phyloP scores from a whole-genome alignment of 1,139 yeast species.

The Blastobotrys elegans region DNA sequence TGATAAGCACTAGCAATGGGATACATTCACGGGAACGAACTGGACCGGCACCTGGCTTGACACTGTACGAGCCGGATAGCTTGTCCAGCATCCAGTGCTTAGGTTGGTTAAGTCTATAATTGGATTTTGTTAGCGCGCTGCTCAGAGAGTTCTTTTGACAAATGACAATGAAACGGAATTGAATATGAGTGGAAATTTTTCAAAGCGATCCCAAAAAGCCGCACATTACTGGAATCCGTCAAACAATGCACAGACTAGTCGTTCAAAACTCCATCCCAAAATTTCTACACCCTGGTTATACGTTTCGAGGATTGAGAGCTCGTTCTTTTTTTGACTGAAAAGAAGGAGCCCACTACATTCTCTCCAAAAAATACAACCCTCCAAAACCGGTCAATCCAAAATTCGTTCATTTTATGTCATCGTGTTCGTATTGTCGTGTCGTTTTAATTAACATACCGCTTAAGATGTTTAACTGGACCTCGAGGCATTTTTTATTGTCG shows the following conservation, averaged over 20 bases:
- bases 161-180: too few species aligned
- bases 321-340: too few species aligned
- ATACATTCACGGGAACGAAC: constrained; percentile 99
- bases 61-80: constrained; percentile 98
- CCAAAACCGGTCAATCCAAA: background rate
- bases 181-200: background rate
- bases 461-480: constrained; percentile 8
- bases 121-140: background rate
- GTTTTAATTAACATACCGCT: constrained; percentile 4
- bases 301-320: too few species aligned
- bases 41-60: constrained; percentile 99
- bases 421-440: too few species aligned
- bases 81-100: constrained; percentile 99
- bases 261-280: too few species aligned
- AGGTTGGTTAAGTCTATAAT: constrained; percentile 78
- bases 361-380: background rate
- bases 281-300: too few species aligned
- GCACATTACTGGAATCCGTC: too few species aligned
- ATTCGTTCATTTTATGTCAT: too few species aligned
- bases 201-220: background rate
- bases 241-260: too few species aligned
- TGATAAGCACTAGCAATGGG: constrained; percentile 94
- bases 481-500: background rate
- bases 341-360: too few species aligned
- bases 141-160: background rate